Conservation (phyloP, 108 stramenopile species). For the Parietichytrium sp. region DNA sequence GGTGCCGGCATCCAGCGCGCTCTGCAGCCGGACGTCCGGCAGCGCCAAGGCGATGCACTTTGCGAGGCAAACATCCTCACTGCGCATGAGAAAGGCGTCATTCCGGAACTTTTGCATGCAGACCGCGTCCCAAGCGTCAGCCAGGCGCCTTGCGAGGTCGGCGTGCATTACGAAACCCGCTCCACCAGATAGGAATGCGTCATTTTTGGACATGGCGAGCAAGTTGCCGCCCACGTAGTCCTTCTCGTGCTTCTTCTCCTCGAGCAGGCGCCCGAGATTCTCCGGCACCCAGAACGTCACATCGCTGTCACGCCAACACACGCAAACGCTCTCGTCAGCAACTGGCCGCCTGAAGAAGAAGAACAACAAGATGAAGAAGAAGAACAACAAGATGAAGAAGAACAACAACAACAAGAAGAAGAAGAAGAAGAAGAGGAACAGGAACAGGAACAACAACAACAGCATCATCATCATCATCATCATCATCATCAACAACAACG, state of each 20-base stretch:
- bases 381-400: too few species aligned
- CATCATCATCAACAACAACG: too few species aligned
- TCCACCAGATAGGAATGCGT: conserved; percentile 1
- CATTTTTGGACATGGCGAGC: neutral
- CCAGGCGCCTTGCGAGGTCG: neutral
- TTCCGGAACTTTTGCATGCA: neutral
- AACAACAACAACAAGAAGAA: too few species aligned
- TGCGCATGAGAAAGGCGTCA: neutral
- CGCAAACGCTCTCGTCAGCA: too few species aligned
- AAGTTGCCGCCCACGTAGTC: neutral
- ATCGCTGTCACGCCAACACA: too few species aligned
- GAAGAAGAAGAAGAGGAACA: too few species aligned
- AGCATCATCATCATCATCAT: too few species aligned
- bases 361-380: too few species aligned
- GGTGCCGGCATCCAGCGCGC: neutral
- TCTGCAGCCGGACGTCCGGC: neutral
- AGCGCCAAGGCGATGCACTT: neutral
- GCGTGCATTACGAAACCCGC: neutral
- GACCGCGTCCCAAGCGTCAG: neutral
- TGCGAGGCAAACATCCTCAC: neutral
- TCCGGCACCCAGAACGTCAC: neutral
- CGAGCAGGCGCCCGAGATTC: neutral
- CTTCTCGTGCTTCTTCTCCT: neutral
- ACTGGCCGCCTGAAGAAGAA: too few species aligned
- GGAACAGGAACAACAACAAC: too few species aligned